Base-by-base conservation (phyloP, 106 monocot species). In the Dendrobium officinale region DNA sequence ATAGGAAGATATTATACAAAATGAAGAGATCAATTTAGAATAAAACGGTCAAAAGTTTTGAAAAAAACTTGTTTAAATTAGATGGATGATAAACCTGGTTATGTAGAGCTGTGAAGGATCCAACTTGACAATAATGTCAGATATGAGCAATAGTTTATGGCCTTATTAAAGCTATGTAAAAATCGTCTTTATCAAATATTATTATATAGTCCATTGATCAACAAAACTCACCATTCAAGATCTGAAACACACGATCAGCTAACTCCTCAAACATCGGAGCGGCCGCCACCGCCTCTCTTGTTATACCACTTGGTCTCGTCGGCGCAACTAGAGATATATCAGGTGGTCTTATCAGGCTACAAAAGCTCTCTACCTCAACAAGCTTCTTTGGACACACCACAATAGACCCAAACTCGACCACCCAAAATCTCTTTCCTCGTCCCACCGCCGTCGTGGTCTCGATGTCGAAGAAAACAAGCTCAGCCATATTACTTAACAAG, bases 391-490 rank as follows among this genome's bases (percentile, higher is more conserved):
- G 93, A 80, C 96, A 96, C 2, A 96, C 93, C 15, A 92, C 45
- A 7, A 96, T 92, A 3, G 97, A 92, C 9, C 97, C 94, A 54
- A 94, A 97, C 85, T 97, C 97, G 24, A 97, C 42, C 77, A 97
- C 40, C 85, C 86, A 88, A 73, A 89, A 89, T 55, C 89, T 70
- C 24, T 77, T 72, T 22, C 82, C 84, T 1, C 78, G 17, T 1
- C 61, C 75, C 1, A 72, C 11, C 19, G 97, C 88, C 10, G 87
- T 83, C 19, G 95, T 92, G 1, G 91, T 93, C 64, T 96, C 95
- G 6, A 96, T 89, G 81, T 96, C 95, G 43, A 96, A 96, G 85
- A 96, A 96, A 29, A 90, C 93, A 19, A 92, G 84, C 81, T 90
- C 88, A 41, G 45, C 84, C 82, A 83, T 77, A 5, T 31, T 24